Base-by-base conservation (phyloP, 345 rosid species). In the Laguncularia racemosa region DNA sequence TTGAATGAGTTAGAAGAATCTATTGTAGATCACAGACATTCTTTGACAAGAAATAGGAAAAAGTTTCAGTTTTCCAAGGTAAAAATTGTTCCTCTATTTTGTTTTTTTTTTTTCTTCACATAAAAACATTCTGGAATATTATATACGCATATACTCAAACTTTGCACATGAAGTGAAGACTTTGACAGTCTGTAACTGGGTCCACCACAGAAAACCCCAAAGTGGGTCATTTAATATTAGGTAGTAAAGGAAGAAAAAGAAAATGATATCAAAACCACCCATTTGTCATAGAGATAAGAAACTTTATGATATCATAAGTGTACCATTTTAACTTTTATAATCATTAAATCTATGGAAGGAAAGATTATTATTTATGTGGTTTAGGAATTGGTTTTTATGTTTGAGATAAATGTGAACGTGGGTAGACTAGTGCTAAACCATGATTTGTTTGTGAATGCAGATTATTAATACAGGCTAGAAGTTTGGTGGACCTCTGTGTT, bases 361-460 rank as follows among this genome's bases (percentile, higher is more conserved):
- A 11, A 19, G 10, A 49, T 49, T 49, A 59, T 73, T 59, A 56
- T 17, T 20, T 19, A 44, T 33, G 56, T 14, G 48, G 70, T 52
- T 48, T 65, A 60, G 67, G 64, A 66, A 60, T 56, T 57, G 57
- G 63, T 44, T 68, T 68, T 65, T 70, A 60, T 52, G 72, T 46
- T 68, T n/a, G 18, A 57, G 78, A 69, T 67, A 62, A 76, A 47
- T 21, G 55, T 61, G 67, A 60, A 69, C 65, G 57, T 69, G 61
- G 43, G 76, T 73, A 47, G 67, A 69, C 76, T 57, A 69, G 66
- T 52, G 23, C 64, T 69, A 61, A 58, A 16, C 71, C 66, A 76
- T 76, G 66, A 78, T 84, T 78, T 64, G 73, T 59, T 67, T 58
- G 49, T 46, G 69, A 28, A 61, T 67, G 70, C 66, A 58, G 68